phyloP scores from a whole-genome alignment of 257 asterid genomes.

The Cynanchum wilfordii region DNA sequence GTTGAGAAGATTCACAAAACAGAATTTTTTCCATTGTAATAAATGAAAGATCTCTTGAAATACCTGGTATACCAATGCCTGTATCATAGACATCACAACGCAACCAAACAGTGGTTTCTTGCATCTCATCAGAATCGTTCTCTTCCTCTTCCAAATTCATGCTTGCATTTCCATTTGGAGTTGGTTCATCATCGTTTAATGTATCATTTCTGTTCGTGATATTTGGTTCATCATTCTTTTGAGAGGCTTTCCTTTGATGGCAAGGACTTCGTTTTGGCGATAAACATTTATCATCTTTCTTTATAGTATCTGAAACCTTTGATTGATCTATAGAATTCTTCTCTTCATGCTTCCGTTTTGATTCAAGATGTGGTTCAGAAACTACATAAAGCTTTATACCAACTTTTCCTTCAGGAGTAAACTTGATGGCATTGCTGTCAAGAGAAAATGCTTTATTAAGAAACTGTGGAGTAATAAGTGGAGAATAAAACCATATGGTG shows the following conservation, averaged over 20 bases:
- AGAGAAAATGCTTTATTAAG: neutral
- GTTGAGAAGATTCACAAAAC: too few species aligned
- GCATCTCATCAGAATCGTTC: slow-evolving; percentile 16
- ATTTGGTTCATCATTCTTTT: slow-evolving; percentile 11
- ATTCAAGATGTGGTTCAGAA: slow-evolving; percentile 31
- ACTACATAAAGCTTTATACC: slow-evolving; percentile 73
- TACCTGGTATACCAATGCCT: slow-evolving; percentile 96
- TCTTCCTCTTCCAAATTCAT: slow-evolving; percentile 33
- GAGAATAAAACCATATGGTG: neutral
- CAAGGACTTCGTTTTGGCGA: slow-evolving; percentile 20
- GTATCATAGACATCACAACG: slow-evolving; percentile 83
- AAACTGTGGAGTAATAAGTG: neutral
- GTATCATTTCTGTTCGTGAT: neutral
- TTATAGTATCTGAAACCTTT: slow-evolving; percentile 16
- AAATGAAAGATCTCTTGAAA: neutral
- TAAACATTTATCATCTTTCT: slow-evolving; percentile 27
- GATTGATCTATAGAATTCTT: slow-evolving; percentile 20
- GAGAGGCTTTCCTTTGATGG: slow-evolving; percentile 15
- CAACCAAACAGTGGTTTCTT: slow-evolving; percentile 70
- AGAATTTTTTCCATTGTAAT: too few species aligned
- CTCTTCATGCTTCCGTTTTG: slow-evolving; percentile 28
- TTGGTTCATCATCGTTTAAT: slow-evolving; percentile 17
- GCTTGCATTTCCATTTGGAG: slow-evolving; percentile 22
- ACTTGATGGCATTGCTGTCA: slow-evolving; percentile 80
- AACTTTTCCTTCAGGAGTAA: slow-evolving; percentile 89